A percentile compares a stretch with the other conserved stretches of the same genome.
Evolutionary conservation across 768 basidiomycete genomes (phyloP).

Genomic region (Phlegmacium glaucopus): DNA sequence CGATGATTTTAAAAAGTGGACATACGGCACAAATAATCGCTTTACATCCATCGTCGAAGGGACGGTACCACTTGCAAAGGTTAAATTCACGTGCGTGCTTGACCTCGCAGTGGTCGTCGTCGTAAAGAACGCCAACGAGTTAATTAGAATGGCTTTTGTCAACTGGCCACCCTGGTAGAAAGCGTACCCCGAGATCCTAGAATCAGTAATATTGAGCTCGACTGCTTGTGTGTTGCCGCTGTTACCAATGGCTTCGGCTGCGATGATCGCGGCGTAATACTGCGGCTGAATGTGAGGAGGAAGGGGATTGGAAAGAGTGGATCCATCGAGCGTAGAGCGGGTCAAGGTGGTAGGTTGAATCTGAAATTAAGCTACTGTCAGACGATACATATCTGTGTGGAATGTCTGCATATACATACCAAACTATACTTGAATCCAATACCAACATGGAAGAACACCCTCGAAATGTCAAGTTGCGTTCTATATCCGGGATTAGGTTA

Average conservation of each 20-base stretch:
- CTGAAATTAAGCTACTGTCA: conserved; percentile 25
- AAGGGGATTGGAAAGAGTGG: conserved; percentile 43
- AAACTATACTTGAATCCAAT: conserved; percentile 72
- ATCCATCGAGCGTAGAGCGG: conserved; percentile 54
- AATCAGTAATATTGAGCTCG: conserved; percentile 47
- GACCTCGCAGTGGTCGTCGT: conserved; percentile 33
- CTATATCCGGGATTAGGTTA: conserved; percentile 13
- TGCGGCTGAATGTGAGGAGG: conserved; percentile 61
- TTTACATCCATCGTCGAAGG: conserved; percentile 41
- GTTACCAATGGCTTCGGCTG: conserved; percentile 52
- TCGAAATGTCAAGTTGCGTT: conserved; percentile 48
- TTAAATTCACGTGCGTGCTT: conserved; percentile 40
- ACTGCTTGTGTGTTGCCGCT: conserved; percentile 37
- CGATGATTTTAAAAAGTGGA: not conserved
- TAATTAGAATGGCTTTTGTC: conserved; percentile 53
- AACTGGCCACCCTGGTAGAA: conserved; percentile 48
- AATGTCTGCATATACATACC: conserved; percentile 26
- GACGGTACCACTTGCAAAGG: conserved; percentile 25
- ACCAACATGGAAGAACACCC: conserved; percentile 63
- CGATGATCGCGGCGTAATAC: conserved; percentile 64
- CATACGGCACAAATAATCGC: conserved; percentile 43
- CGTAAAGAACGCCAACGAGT: conserved; percentile 48
- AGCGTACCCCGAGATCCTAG: conserved; percentile 56
- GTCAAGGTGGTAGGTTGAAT: conserved; percentile 62
- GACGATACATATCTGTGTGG: not conserved